These are phyloP conservation scores for Podosphaera fusca DNA, from an alignment of 2,329 filamentous ascomycete species.

Conservation along the genomic window DNA sequence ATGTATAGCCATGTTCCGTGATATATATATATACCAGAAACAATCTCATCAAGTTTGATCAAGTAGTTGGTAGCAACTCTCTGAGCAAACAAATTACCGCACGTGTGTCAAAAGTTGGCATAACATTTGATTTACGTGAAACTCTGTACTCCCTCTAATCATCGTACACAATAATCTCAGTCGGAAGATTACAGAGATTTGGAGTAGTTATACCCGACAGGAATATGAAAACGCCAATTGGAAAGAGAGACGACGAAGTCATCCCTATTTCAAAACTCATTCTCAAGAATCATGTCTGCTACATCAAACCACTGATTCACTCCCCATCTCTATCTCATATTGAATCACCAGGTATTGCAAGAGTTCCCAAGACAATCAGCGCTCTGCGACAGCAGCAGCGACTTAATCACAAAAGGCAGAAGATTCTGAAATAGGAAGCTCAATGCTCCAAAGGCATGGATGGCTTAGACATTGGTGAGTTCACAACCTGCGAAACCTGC, in stretches of 20 bases:
- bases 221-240: background rate
- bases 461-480: background rate
- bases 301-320: background rate
- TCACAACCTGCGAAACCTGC: background rate
- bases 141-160: background rate
- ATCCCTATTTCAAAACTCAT: background rate
- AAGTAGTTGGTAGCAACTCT: background rate
- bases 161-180: background rate
- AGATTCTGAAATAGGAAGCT: background rate
- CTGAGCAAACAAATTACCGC: background rate
- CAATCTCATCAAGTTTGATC: background rate
- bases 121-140: background rate
- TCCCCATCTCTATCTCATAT: background rate
- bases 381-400: background rate
- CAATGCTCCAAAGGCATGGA: background rate
- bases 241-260: background rate
- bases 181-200: background rate
- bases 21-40: background rate
- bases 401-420: background rate
- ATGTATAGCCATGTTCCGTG: background rate
- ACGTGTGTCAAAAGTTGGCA: background rate
- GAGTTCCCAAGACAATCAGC: background rate
- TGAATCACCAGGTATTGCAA: background rate
- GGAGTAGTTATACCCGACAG: background rate
- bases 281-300: constrained; percentile 1